Conservation (phyloP, 495 filamentous ascomycete genomes). For the Tuber calosporum region DNA sequence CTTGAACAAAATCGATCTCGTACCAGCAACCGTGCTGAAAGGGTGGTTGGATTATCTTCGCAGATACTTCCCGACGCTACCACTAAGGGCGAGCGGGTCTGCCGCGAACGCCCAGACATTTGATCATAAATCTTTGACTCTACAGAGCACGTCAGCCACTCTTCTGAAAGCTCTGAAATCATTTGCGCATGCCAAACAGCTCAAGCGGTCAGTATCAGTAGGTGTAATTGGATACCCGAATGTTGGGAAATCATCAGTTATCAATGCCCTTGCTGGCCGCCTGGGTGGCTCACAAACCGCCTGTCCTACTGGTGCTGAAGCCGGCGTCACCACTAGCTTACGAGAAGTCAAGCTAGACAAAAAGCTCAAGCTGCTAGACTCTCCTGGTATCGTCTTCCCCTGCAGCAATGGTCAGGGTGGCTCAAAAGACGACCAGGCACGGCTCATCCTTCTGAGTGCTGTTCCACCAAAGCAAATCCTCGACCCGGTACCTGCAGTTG, state of each 20-base stretch:
- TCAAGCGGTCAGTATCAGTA: conserved; percentile 84
- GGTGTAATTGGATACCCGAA: conserved; percentile 96
- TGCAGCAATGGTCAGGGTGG: conserved; percentile 48
- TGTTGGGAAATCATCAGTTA: conserved; percentile 93
- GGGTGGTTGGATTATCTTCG: conserved; percentile 78
- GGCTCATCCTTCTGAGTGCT: conserved; percentile 81
- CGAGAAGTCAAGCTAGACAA: conserved; percentile 89
- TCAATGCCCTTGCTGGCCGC: conserved; percentile 83
- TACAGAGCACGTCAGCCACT: conserved; percentile 75
- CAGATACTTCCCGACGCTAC: conserved; percentile 86
- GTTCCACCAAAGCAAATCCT: conserved; percentile 88
- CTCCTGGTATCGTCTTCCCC: conserved; percentile 92
- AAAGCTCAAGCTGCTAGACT: conserved; percentile 89
- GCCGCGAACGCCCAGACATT: conserved; percentile 83
- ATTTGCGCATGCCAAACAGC: conserved; percentile 71
- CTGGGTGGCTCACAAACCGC: conserved; percentile 61
- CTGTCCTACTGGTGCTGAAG: conserved; percentile 85
- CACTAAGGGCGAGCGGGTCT: conserved; percentile 75
- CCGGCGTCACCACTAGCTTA: conserved; percentile 83
- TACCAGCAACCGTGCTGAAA: conserved; percentile 72
- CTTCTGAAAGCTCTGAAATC: conserved; percentile 89
- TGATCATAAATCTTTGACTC: conserved; percentile 81
- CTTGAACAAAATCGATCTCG: conserved; percentile 93
- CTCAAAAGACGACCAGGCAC: conserved; percentile 69
- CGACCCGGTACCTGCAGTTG: conserved; percentile 80